Evolutionary conservation across 768 basidiomycete species (phyloP), one percentile per base, ranked within the genome.

Genomic region (Leccinellum albellum): DNA sequence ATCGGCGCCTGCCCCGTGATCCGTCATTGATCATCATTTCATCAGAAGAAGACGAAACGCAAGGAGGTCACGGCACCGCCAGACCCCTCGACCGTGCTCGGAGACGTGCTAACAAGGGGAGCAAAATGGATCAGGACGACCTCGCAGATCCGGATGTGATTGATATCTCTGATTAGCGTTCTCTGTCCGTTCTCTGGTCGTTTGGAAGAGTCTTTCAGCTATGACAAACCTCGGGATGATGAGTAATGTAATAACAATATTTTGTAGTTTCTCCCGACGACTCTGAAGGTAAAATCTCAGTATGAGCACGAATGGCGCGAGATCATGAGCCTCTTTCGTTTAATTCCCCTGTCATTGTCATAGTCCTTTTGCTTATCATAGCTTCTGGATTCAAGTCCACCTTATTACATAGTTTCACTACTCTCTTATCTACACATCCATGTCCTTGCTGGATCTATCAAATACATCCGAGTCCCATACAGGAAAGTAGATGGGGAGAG

Each of bases 121-220:
- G 26, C 42, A 32, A 17, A 67, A 73, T 61, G 73, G 80, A 33
- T 60, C 23, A 62, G 24, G 62, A 68, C 67, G 75, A 62, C 72
- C 79, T 32, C 61, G 20, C 60, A 12, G 65, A 70, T 24, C 72
- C 69, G 17, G 81, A 84, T 24, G 74, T 89, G 28, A 83, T 89
- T 62, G 81, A 85, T 55, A 72, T 90, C 40, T 84, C 80, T 48
- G 61, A 66, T 49, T 67, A 67, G 55, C 32, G 35, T 37, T 51
- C 28, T 35, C n/a, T 21, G 20, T 17, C 15, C 17, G 12, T 44
- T 20, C n/a, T 9, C 29, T 3, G 24, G 44, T 35, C n/a, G 21
- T 56, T 47, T 42, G 17, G n/a, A 28, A 24, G 4, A 24, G 8
- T 24, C 20, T 29, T 29, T 23, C 20, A 17, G 15, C 40, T 14